Evolutionary conservation across 208 protist genomes (phyloP).

Genomic region (Leishmania amazonensis): DNA sequence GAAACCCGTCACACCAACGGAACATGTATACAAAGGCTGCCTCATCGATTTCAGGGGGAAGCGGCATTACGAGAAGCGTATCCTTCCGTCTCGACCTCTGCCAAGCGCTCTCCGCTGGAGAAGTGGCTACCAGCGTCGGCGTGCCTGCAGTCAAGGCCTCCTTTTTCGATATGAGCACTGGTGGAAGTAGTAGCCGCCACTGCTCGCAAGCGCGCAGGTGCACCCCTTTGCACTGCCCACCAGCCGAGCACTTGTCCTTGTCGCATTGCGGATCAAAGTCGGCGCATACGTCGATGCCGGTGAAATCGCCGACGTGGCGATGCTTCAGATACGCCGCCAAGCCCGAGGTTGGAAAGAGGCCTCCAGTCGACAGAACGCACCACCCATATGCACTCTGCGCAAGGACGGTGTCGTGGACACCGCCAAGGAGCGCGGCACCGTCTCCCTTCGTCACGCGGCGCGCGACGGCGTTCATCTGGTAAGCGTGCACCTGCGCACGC

Average conservation of each 20-base stretch:
- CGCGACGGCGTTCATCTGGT: slow-evolving; percentile 22
- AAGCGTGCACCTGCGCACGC: slow-evolving; percentile 25
- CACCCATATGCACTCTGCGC: slow-evolving; percentile 15
- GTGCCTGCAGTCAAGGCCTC: not conserved
- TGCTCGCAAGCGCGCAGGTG: slow-evolving; percentile 29
- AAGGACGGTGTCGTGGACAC: slow-evolving; percentile 23
- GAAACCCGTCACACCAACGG: slow-evolving; percentile 27
- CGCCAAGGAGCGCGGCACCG: not conserved
- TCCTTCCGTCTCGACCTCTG: slow-evolving; percentile 17
- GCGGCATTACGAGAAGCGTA: slow-evolving; percentile 19
- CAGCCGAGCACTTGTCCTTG: slow-evolving; percentile 18
- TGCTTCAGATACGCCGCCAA: slow-evolving; percentile 23
- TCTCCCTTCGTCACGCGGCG: not conserved
- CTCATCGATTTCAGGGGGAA: slow-evolving; percentile 30
- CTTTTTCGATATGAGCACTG: slow-evolving; percentile 16
- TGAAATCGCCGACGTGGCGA: slow-evolving; percentile 24
- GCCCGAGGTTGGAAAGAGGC: slow-evolving; percentile 30
- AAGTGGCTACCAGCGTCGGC: not conserved
- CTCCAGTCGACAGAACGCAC: slow-evolving; percentile 31
- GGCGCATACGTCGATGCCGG: slow-evolving; percentile 21
- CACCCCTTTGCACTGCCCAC: slow-evolving; percentile 21
- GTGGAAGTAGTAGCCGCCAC: slow-evolving; percentile 31
- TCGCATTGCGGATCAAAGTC: slow-evolving; percentile 8
- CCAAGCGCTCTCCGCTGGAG: slow-evolving; percentile 20
- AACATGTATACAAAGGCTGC: slow-evolving; percentile 36